Conservation (phyloP, 2,329 filamentous ascomycete species). For the Cordyceps fumosorosea region DNA sequence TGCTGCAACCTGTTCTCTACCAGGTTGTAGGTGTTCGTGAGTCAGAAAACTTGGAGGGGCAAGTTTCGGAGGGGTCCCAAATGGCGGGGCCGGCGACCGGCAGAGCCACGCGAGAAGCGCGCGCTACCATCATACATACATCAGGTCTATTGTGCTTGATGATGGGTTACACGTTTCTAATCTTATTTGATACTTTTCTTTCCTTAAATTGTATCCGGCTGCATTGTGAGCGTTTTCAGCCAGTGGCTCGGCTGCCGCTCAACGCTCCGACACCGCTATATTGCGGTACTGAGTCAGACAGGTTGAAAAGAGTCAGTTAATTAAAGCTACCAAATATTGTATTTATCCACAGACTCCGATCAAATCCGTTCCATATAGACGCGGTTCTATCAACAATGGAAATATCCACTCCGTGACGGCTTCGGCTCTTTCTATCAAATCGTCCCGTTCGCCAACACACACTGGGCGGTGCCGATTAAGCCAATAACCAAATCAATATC, state of each 20-base stretch:
- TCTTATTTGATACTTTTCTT: too few relatives aligned
- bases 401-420: neutral
- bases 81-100: neutral
- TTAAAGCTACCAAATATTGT: neutral
- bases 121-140: neutral
- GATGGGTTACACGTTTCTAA: too few relatives aligned
- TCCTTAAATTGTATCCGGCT: too few relatives aligned
- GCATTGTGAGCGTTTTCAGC: too few relatives aligned
- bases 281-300: neutral
- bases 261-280: too few relatives aligned
- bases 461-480: neutral
- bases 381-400: neutral
- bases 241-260: too few relatives aligned
- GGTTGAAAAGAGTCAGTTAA: neutral
- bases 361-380: neutral
- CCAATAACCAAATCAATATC: neutral
- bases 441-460: neutral
- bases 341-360: neutral
- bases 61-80: constrained; percentile 4
- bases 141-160: neutral
- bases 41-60: constrained; percentile 10
- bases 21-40: neutral
- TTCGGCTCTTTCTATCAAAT: neutral
- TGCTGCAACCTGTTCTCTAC: neutral
- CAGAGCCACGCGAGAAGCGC: neutral